Evolutionary conservation across 331 rosid genomes (phyloP), one percentile per base, ranked within the genome.

Genomic region (Pyrus hybrid): DNA sequence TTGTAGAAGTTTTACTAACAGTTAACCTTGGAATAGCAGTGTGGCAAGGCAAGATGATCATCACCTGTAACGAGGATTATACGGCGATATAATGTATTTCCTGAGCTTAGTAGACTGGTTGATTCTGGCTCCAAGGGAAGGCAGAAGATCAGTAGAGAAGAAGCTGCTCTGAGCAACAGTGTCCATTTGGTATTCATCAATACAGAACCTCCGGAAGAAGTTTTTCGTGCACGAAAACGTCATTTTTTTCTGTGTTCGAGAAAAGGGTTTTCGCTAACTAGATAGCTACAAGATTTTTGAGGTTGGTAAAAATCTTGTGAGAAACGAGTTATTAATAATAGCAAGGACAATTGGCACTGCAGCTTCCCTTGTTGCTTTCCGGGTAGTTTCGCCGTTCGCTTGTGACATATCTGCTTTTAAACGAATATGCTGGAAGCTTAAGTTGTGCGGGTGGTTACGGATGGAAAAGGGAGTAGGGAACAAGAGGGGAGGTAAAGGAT

Each of bases 121-220:
- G 68, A 86, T 92, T 73, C 81, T 77, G 6, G 90, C 91, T 20
- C 97, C 97, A 63, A 92, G 97, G 1, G 97, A 92, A 16, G 96
- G 97, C 73, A 92, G 77, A 57, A 88, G 87, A 74, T 89, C 88
- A 68, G 71, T 82, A 58, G 84, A 81, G 79, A 86, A 80, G 81
- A 88, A 88, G 83, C 81, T 88, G 73, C 86, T 73, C 33, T 87
- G 82, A 56, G 86, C 47, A 65, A 77, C 83, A 70, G 85, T 87
- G 66, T 83, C 87, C 81, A 84, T 78, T 72, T 80, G 90, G 72
- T 77, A 70, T 63, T 90, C 97, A 60, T 88, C 87, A 0, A 65
- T 56, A 75, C 81, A 88, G 83, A 90, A 90, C 69, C 93, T 83
- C 79, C 77, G 80, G 78, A 89, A 85, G 88, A 82, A 88, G 84